Evolutionary conservation across 1,284 basidiomycete genomes (phyloP).

Genomic region (Papiliotrema nemorosa): DNA sequence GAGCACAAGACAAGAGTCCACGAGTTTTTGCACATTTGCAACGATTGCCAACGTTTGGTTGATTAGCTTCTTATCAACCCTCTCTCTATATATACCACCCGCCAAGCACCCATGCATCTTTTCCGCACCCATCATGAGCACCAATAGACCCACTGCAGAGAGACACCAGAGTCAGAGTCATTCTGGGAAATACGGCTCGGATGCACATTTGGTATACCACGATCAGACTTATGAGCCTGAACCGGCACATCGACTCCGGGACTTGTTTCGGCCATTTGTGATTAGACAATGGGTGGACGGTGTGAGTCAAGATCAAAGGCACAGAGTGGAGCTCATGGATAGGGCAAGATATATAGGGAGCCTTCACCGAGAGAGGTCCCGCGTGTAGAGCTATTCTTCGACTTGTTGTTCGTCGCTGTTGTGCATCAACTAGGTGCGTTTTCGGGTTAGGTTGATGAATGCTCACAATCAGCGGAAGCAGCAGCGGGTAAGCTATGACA

Average conservation of each 20-base stretch:
- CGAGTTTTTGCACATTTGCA: no score
- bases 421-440: conserved; percentile 46
- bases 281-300: conserved; percentile 19
- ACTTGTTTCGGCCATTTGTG: conserved; percentile 21
- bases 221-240: conserved; percentile 9
- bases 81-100: no score
- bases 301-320: conserved; percentile 1
- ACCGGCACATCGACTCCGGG: conserved; percentile 12
- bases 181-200: conserved; percentile 8
- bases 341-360: conserved; percentile 33
- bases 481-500: no score
- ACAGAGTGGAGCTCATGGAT: not conserved
- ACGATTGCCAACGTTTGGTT: no score
- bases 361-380: conserved; percentile 22
- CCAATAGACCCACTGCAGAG: no score
- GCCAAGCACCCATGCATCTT: no score
- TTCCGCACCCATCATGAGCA: no score
- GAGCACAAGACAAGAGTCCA: no score
- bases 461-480: no score
- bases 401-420: conserved; percentile 50
- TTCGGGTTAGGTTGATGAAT: not conserved
- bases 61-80: no score
- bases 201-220: conserved; percentile 15
- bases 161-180: no score
- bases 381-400: conserved; percentile 50